phyloP scores from a whole-genome alignment of 257 asterid species.

The Scutellaria galericulata region DNA sequence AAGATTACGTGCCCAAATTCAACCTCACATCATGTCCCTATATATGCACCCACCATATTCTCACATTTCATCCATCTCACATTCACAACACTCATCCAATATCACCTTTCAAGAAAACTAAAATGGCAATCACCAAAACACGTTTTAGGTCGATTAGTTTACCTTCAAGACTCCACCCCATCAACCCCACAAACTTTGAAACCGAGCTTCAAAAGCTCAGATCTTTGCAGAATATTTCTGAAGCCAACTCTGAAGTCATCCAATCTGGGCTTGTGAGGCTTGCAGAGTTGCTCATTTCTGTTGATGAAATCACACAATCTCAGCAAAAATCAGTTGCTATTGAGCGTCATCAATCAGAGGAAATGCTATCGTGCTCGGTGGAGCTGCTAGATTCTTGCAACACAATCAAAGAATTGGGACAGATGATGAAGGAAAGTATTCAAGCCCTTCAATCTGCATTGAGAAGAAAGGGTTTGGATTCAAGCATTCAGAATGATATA shows the following conservation, averaged over 20 bases:
- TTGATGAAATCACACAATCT: conserved; percentile 32
- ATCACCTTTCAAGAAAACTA: neutral
- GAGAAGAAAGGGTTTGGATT: conserved; percentile 57
- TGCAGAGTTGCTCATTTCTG: conserved; percentile 52
- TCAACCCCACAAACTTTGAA: conserved; percentile 51
- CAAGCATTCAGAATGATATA: conserved; percentile 45
- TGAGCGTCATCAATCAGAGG: conserved; percentile 42
- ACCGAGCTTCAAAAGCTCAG: conserved; percentile 50
- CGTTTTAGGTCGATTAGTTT: conserved; percentile 75
- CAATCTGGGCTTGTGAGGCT: conserved; percentile 48
- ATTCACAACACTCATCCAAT: neutral
- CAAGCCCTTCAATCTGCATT: conserved; percentile 70
- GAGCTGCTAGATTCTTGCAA: conserved; percentile 70
- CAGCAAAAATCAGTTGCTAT: neutral
- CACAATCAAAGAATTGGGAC: conserved; percentile 46
- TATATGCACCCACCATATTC: conserved; percentile 36
- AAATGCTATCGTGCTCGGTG: conserved; percentile 49
- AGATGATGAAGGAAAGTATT: conserved; percentile 46
- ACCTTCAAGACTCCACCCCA: conserved; percentile 70
- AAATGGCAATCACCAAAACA: conserved; percentile 58
- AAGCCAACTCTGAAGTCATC: conserved; percentile 42
- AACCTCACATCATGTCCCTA: conserved; percentile 26
- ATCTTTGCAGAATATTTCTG: conserved; percentile 34
- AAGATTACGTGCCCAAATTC: too few species aligned
- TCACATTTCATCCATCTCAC: neutral